These are phyloP conservation scores for Exobasidium rhododendri DNA, from an alignment of 1,284 basidiomycete species.

Conservation along the genomic window DNA sequence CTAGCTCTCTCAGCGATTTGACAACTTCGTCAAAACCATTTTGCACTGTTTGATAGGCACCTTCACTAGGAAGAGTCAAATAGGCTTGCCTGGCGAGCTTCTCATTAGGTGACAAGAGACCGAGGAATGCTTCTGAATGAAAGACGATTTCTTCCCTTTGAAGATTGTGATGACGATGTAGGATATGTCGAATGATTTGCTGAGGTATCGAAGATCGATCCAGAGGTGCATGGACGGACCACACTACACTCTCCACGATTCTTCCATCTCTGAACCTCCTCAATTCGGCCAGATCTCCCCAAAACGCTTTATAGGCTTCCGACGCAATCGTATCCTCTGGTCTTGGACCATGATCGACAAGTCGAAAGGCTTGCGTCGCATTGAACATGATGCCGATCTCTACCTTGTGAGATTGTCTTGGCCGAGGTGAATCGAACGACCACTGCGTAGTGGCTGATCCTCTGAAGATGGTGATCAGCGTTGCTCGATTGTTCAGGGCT, in stretches of 20 bases:
- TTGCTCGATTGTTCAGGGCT: slow-evolving; percentile 26
- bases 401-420: slow-evolving; percentile 25
- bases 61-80: slow-evolving; percentile 51
- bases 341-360: slow-evolving; percentile 59
- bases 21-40: slow-evolving; percentile 77
- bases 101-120: slow-evolving; percentile 61
- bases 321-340: slow-evolving; percentile 57
- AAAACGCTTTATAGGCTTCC: slow-evolving; percentile 74
- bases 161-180: slow-evolving; percentile 72
- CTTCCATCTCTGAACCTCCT: slow-evolving; percentile 95
- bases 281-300: slow-evolving; percentile 88
- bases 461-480: neutral
- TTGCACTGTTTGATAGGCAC: slow-evolving; percentile 70
- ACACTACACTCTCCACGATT: slow-evolving; percentile 89
- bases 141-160: slow-evolving; percentile 58
- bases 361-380: slow-evolving; percentile 39
- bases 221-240: slow-evolving; percentile 59
- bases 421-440: slow-evolving; percentile 24
- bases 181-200: slow-evolving; percentile 70
- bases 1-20: slow-evolving; percentile 72
- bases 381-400: slow-evolving; percentile 40
- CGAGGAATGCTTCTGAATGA: slow-evolving; percentile 65
- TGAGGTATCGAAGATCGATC: slow-evolving; percentile 70
- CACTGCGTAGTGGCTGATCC: slow-evolving; percentile 14
- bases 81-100: slow-evolving; percentile 48